These are phyloP conservation scores for Phytophthora tentaculata DNA, from an alignment of 352 stramenopile genomes.

Conservation along the genomic window DNA sequence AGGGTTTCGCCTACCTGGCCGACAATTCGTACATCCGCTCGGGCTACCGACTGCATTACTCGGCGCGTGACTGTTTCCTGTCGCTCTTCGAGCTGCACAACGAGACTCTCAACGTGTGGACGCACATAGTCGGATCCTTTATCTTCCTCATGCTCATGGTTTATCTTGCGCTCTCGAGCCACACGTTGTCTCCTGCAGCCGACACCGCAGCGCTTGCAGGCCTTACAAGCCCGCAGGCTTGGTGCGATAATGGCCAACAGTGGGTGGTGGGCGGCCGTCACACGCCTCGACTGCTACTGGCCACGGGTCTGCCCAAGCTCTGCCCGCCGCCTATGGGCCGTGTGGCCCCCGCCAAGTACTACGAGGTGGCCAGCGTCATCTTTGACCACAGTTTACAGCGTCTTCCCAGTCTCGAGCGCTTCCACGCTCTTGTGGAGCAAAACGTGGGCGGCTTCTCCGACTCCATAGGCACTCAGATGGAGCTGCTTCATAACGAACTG, in stretches of 20 bases:
- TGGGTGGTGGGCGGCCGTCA: slow-evolving; percentile 60
- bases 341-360: slow-evolving; percentile 54
- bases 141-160: slow-evolving; percentile 85
- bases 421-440: slow-evolving; percentile 75
- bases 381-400: slow-evolving; percentile 88
- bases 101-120: slow-evolving; percentile 91
- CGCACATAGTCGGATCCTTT: slow-evolving; percentile 85
- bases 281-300: slow-evolving; percentile 55
- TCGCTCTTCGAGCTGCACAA: slow-evolving; percentile 91
- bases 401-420: slow-evolving; percentile 81
- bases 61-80: slow-evolving; percentile 70
- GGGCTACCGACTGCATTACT: slow-evolving; percentile 88
- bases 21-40: slow-evolving; percentile 90
- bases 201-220: slow-evolving; percentile 17
- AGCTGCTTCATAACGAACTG: slow-evolving; percentile 70
- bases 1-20: slow-evolving; percentile 82
- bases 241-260: slow-evolving; percentile 37
- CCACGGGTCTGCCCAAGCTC: slow-evolving; percentile 45
- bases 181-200: slow-evolving; percentile 39
- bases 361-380: slow-evolving; percentile 80
- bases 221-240: slow-evolving; percentile 31
- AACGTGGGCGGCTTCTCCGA: slow-evolving; percentile 79
- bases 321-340: slow-evolving; percentile 42
- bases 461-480: slow-evolving; percentile 67
- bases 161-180: slow-evolving; percentile 69